Conservation (phyloP, 2,329 filamentous ascomycete genomes). For the Talaromyces islandicus region DNA sequence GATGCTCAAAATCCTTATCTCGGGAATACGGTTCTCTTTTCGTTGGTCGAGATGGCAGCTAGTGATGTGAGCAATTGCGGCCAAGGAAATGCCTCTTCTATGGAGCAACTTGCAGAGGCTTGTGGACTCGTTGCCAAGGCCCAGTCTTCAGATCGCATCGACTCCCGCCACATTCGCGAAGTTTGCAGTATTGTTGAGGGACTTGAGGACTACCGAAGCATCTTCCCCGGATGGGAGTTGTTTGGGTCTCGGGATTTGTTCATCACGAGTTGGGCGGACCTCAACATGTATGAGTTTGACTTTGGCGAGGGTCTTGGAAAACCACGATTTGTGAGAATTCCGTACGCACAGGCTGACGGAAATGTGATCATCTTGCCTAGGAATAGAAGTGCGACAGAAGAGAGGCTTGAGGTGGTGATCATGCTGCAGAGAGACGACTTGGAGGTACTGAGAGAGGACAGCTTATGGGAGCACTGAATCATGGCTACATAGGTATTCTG, state of each 20-base stretch:
- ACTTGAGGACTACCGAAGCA: background rate
- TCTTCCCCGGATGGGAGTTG: background rate
- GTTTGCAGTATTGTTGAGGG: background rate
- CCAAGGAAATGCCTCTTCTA: background rate
- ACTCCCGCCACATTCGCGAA: background rate
- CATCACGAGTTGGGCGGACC: background rate
- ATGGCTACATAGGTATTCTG: too few species aligned
- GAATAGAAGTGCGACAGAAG: background rate
- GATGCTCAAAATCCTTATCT: background rate
- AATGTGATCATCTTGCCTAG: background rate
- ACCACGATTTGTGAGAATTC: background rate
- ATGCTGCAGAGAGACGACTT: background rate
- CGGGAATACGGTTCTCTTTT: background rate
- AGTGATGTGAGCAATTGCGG: background rate
- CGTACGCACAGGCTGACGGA: background rate
- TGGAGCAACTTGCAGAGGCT: background rate
- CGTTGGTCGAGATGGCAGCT: background rate
- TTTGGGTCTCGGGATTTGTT: background rate
- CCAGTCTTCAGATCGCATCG: background rate
- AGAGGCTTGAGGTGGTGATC: background rate
- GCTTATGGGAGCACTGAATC: background rate
- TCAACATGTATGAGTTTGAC: background rate
- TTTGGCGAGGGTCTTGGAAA: background rate
- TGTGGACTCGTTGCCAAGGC: background rate
- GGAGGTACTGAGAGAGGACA: background rate